Evolutionary conservation across 768 basidiomycete genomes (phyloP).

Genomic region (Lentinus brumalis): DNA sequence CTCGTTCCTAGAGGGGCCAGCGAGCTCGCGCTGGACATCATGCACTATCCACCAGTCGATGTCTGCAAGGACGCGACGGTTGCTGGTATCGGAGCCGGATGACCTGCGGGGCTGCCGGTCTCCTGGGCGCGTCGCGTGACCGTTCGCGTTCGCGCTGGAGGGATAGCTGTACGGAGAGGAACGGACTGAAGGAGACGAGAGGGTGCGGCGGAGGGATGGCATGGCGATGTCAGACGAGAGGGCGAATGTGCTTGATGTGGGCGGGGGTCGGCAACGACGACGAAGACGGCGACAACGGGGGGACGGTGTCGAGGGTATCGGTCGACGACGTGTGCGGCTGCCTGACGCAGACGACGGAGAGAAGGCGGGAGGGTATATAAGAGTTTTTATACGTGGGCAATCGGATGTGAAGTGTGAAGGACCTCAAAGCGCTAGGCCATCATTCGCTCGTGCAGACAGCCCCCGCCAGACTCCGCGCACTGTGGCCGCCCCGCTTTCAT

Average conservation of each 20-base stretch:
- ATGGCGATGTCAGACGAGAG: conserved; percentile 47
- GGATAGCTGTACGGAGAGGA: conserved; percentile 61
- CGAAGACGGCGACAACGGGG: conserved; percentile 12
- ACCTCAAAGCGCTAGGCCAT: conserved; percentile 7
- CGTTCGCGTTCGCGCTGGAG: conserved; percentile 35
- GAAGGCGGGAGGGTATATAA: conserved; percentile 10
- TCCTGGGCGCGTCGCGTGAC: conserved; percentile 37
- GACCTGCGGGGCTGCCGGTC: conserved; percentile 53
- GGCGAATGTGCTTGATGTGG: conserved; percentile 3
- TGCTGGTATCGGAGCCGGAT: conserved; percentile 64
- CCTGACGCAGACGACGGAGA: conserved; percentile 20
- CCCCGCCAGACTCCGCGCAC: not conserved
- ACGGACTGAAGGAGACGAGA: conserved; percentile 70
- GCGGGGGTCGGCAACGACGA: conserved; percentile 5
- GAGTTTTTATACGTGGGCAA: conserved; percentile 29
- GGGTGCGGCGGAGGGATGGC: conserved; percentile 82
- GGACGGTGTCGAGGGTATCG: conserved; percentile 21
- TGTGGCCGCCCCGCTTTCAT: not conserved
- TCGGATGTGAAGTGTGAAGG: conserved; percentile 30
- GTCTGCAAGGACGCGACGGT: conserved; percentile 77
- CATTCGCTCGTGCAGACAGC: not conserved
- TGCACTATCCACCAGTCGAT: conserved; percentile 87
- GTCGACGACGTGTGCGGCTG: conserved; percentile 25
- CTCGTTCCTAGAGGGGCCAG: conserved; percentile 42
- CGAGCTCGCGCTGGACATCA: conserved; percentile 61